Base-by-base conservation (phyloP, 139 green algal genomes). In the Zygnema cylindricum region DNA sequence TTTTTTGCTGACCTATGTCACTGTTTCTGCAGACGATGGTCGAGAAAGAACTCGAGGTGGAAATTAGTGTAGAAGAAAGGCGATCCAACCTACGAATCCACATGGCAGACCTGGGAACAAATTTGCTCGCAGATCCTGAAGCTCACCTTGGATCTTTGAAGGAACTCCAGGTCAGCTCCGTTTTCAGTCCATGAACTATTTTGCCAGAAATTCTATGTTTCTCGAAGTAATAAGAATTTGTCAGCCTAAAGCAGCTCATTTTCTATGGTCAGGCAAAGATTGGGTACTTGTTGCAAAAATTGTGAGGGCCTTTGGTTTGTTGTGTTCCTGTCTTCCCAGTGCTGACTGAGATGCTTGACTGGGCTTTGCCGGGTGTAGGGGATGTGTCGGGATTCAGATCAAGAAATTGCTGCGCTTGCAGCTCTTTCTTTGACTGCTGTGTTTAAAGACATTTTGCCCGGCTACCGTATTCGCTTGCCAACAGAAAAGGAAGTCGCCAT, bases 351-450 rank as follows among this genome's bases (percentile, higher is more conserved):
- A n/a, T n/a, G n/a, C n/a, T n/a, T n/a, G n/a, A n/a, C n/a, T n/a
- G n/a, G n/a, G n/a, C n/a, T n/a, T n/a, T n/a, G n/a, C n/a, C n/a
- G n/a, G n/a, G n/a, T 83, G 32, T 55, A 87, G 84, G 40, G 36
- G 2, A 77, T 94, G 33, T 77, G 41, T 22, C 35, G 57, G 1
- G 92, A 93, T 71, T 1, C 36, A 2, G 92, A 93, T 42, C 3
- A 36, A 1, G 78, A 94, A 81, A 92, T 98, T 0, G 81, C 93
- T 43, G 92, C 94, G 0, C 87, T 98, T 81, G 95, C 96, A 0
- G 92, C 97, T 91, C 90, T 98, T 76, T 97, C 93, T 0, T 86
- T 95, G 35, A 69, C 95, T 40, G 94, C 95, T 1, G 95, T 98
- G n/a, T 98, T 97, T 86, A 94, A 91, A 57, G 96, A 98, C 91